phyloP scores from a whole-genome alignment of 805 yeast species.

The Candida tallmaniae region DNA sequence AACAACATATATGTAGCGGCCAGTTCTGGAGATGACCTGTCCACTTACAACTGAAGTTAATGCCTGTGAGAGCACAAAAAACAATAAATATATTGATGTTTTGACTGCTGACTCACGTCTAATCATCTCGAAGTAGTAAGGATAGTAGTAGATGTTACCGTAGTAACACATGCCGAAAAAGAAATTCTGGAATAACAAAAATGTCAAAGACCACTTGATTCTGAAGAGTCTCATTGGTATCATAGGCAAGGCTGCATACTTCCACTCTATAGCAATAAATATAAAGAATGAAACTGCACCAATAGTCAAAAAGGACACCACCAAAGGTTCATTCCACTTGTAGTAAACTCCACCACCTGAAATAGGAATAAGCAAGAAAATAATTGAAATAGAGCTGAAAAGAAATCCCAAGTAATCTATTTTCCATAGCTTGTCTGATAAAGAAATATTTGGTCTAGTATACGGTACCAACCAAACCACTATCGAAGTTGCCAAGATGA shows the following conservation, averaged over 20 bases:
- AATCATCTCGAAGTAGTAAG: constrained; percentile 21
- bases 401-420: constrained; percentile 54
- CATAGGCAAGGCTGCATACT: constrained; percentile 47
- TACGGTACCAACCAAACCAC: constrained; percentile 9
- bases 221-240: constrained; percentile 37
- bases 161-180: constrained; percentile 48
- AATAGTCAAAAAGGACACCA: constrained; percentile 28
- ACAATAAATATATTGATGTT: constrained; percentile 22
- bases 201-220: constrained; percentile 30
- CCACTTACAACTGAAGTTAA: constrained; percentile 27
- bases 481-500: constrained; percentile 21
- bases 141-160: constrained; percentile 43
- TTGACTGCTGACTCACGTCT: constrained; percentile 22
- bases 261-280: constrained; percentile 49
- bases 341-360: constrained; percentile 59
- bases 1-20: constrained; percentile 39
- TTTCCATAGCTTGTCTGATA: constrained; percentile 35
- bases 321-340: constrained; percentile 46
- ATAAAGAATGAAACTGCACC: constrained; percentile 29
- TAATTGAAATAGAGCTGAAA: constrained; percentile 42
- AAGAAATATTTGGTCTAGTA: constrained; percentile 18
- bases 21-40: constrained; percentile 35
- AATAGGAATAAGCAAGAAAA: constrained; percentile 51
- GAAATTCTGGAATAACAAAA: constrained; percentile 42
- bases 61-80: constrained; percentile 10